phyloP scores from a whole-genome alignment of 2,329 filamentous ascomycete species.

The Cladosporium cucumerinum region DNA sequence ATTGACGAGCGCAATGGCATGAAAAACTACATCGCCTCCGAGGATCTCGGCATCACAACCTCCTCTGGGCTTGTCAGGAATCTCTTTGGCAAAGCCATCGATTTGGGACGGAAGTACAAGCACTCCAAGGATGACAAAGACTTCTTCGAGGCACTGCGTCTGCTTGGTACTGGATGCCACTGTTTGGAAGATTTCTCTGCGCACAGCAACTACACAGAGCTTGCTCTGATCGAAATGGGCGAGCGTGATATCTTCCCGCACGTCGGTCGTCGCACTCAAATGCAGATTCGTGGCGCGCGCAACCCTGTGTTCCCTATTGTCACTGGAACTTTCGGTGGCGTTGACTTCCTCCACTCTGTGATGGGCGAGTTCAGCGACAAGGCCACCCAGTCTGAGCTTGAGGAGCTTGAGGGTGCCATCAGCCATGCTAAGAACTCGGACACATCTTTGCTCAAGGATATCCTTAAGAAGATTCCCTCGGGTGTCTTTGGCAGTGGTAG shows the following conservation, averaged over 20 bases:
- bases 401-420: constrained; percentile 82
- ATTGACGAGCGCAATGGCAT: constrained; percentile 62
- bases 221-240: constrained; percentile 82
- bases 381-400: constrained; percentile 62
- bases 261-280: constrained; percentile 69
- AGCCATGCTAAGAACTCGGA: constrained; percentile 57
- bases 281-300: constrained; percentile 66
- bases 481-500: constrained; percentile 75
- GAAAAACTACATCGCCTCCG: constrained; percentile 94
- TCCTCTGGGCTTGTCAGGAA: constrained; percentile 73
- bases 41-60: constrained; percentile 72
- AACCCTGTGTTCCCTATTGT: constrained; percentile 57
- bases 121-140: constrained; percentile 67
- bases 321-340: constrained; percentile 52
- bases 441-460: constrained; percentile 73
- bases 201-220: constrained; percentile 89
- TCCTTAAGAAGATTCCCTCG: constrained; percentile 77
- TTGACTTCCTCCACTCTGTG: constrained; percentile 51
- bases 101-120: constrained; percentile 73
- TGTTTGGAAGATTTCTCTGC: constrained; percentile 90
- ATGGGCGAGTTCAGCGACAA: constrained; percentile 50
- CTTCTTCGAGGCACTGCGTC: constrained; percentile 78
- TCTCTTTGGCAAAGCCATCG: constrained; percentile 70
- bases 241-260: constrained; percentile 81
- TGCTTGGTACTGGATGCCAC: constrained; percentile 84